Evolutionary conservation across 371 early-diverging fungal species (phyloP), one percentile per base, ranked within the genome.

Genomic region (Chytridiales sp.): DNA sequence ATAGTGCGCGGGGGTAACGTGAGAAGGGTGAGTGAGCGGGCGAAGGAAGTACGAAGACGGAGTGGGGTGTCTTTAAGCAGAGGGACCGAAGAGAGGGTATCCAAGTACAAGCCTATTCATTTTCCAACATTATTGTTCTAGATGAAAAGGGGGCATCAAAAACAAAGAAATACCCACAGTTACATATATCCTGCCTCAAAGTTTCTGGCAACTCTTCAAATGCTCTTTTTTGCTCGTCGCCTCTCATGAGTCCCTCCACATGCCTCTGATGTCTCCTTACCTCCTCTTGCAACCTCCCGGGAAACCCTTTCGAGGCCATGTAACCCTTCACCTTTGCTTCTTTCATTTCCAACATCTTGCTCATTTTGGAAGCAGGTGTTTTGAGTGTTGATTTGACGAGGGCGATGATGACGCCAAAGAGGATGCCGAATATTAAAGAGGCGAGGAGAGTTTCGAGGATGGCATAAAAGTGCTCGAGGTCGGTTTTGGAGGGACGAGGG

Each of bases 371-470:
- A 15, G 51, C 51, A n/a, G 38, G 36, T 5, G 51, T 51, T 38
- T 51, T 51, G 31, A 51, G 36, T 5, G 51, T 51, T n/a, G 51
- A 51, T 51, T 51, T 51, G 5, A 51, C 38, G 11, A 51, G 36
- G 13, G 51, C 51, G 36, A 51, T 51, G 36, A 51, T 51, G 4
- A 51, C 21, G n/a, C 51, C 51, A 22, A 51, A 38, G 17, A 51
- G 51, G 8, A 34, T 38, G 5, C 51, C 51, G 22, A 51, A 51
- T 22, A 51, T 51, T 38, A 51, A 35, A 4, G 51, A 34, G 9
- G 51, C 51, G 17, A 51, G 38, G 8, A 51, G 36, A 22, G 51
- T 51, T 35, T 51, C 51, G 36, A 51, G 32, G 11, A 51, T 51
- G 4, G 51, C 32, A 24, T 51, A 51, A 13, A 38, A 34, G 13